Base-by-base conservation (phyloP, 108 stramenopile genomes). In the Bacterosira constricta region DNA sequence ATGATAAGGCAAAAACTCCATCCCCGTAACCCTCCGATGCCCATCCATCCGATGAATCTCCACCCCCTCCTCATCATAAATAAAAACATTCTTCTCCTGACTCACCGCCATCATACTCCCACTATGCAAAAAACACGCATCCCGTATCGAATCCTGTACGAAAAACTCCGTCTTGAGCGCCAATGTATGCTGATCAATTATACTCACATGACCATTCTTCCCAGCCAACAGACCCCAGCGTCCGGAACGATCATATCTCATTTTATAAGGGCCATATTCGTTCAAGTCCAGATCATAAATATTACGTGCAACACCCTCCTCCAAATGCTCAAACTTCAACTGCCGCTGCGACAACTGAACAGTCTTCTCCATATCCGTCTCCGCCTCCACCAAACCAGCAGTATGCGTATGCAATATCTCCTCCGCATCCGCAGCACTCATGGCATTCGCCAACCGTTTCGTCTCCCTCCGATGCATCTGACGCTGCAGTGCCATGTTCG, bases 1-100 rank as follows among this genome's bases (percentile, higher is more conserved):
- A 83, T 99, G 99, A 83, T 98, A 94, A 0, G 99, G 99, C 44
- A 99, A 71, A 71, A 95, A 99, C 56, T 93, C 83, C 66, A 99
- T 56, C n/a, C 78, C 75, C 26, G 84, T 67, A 0, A 97, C 94
- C 59, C 92, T 92, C 39, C 77, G 57, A 73, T 98, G 96, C 18
- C 88, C 73, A 20, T 81, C 79, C 71, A 99, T 63, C 38, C 91
- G 73, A 73, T 99, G 99, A 32, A 99, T 81, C 88, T 99, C 99
- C 7, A 84, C 89, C 2, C 99, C 99, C 15, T 79, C 64, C 31
- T 96, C 77, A 78, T 99, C 97, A 76, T 99, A 99, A 68, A 99
- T 95, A 79, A 91, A 98, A 7, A 90, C 93, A 76, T 97, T 93
- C 81, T 97, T 96, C 68, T 82, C 79, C 72, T 99, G 97, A 3